These are phyloP conservation scores for Irpex rosettiformis DNA, from an alignment of 1,284 basidiomycete genomes.

Conservation along the genomic window DNA sequence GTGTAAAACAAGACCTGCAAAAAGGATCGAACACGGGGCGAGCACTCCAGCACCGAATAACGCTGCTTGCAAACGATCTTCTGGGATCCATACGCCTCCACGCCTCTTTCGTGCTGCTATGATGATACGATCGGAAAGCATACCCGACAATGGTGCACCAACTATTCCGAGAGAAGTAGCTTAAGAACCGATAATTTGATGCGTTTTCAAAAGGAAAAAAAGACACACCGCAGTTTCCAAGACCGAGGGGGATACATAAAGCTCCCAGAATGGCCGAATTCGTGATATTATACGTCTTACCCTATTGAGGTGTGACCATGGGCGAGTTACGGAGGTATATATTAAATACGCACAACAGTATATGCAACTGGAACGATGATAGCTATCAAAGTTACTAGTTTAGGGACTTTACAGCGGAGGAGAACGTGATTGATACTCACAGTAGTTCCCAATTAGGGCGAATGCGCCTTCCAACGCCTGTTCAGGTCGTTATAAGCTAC, in stretches of 20 bases:
- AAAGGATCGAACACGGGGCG: conserved; percentile 34
- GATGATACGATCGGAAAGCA: conserved; percentile 48
- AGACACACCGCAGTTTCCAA: conserved; percentile 52
- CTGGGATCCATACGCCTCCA: conserved; percentile 45
- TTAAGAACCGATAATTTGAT: neutral
- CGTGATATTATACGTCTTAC: conserved; percentile 50
- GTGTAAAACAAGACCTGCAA: conserved; percentile 24
- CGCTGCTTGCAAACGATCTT: conserved; percentile 51
- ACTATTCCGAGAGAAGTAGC: conserved; percentile 26
- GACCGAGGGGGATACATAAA: conserved; percentile 52
- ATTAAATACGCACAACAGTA: conserved; percentile 29
- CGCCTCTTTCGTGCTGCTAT: conserved; percentile 39
- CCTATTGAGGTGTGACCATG: conserved; percentile 32
- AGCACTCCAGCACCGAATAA: conserved; percentile 41
- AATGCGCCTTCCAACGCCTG: conserved; percentile 19
- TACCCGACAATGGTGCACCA: conserved; percentile 46
- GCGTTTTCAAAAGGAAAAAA: neutral
- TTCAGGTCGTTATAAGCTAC: neutral
- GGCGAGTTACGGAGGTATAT: neutral
- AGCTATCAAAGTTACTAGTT: conserved; percentile 23
- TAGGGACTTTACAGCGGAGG: no score
- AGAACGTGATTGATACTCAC: no score
- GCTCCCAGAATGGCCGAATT: conserved; percentile 53
- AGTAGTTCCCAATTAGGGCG: conserved; percentile 40
- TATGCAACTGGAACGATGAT: conserved; percentile 37